Evolutionary conservation across 768 basidiomycete species (phyloP).

Genomic region (Lactarius indigo): DNA sequence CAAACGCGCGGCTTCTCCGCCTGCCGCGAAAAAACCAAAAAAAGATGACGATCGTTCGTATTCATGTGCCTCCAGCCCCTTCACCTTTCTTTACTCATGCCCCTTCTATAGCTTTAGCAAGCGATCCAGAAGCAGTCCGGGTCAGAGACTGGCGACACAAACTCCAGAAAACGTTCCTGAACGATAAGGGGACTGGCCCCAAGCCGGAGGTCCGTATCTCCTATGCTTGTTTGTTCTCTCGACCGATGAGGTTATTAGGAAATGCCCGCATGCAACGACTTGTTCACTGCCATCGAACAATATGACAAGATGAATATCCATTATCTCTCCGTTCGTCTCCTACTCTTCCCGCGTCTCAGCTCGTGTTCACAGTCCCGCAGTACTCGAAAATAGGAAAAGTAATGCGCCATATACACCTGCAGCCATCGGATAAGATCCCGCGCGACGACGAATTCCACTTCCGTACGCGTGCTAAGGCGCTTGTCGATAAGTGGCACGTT

Average conservation of each 20-base stretch:
- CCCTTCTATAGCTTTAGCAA: conserved; percentile 40
- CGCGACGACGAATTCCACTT: conserved; percentile 66
- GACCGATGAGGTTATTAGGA: conserved; percentile 45
- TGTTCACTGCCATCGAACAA: conserved; percentile 74
- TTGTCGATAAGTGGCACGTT: conserved; percentile 69
- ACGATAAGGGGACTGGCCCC: conserved; percentile 52
- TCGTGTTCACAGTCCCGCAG: conserved; percentile 26
- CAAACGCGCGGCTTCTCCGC: conserved; percentile 51
- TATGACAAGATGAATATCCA: conserved; percentile 76
- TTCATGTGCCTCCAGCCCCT: conserved; percentile 34
- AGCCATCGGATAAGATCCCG: conserved; percentile 54
- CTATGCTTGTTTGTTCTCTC: conserved; percentile 3
- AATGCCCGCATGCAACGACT: conserved; percentile 65
- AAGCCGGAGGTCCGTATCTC: conserved; percentile 54
- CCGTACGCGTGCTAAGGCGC: conserved; percentile 60
- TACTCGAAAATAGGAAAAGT: conserved; percentile 84
- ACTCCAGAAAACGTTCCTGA: conserved; percentile 83
- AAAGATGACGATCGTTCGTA: conserved; percentile 63
- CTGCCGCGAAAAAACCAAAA: conserved; percentile 60
- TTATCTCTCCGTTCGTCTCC: conserved; percentile 51
- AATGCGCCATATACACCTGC: conserved; percentile 78
- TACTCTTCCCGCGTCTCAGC: neutral
- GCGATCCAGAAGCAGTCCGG: conserved; percentile 62
- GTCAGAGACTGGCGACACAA: conserved; percentile 92
- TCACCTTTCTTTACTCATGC: neutral